Percentiles rank a stretch among this genome's conserved stretches.
Evolutionary conservation across 768 basidiomycete species (phyloP).

Genomic region (Naganishia vishniacii): DNA sequence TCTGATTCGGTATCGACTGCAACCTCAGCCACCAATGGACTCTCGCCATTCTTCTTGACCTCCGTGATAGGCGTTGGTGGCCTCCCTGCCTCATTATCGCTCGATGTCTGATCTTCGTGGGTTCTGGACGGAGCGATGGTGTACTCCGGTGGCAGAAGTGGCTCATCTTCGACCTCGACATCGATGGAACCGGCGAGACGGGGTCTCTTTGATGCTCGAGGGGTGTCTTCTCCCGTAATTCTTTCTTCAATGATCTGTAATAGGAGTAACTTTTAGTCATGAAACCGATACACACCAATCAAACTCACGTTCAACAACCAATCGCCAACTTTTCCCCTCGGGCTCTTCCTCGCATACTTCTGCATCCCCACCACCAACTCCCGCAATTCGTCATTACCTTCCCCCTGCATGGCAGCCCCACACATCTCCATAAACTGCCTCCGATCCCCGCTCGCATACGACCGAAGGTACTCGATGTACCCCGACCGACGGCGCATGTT

Average conservation of each 20-base stretch:
- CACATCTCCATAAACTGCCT: conserved; percentile 12
- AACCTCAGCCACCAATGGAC: background rate
- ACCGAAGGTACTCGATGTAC: conserved; percentile 27
- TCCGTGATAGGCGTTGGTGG: conserved; percentile 1
- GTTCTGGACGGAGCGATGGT: background rate
- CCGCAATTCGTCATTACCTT: conserved; percentile 5
- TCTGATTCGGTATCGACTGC: too few species aligned
- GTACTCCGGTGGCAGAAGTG: background rate
- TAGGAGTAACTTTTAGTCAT: background rate
- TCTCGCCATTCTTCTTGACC: background rate
- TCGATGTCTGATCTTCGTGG: background rate
- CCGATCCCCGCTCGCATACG: conserved; percentile 1
- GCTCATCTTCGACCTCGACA: too few species aligned
- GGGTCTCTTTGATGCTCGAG: conserved; percentile 1
- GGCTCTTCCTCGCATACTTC: conserved; percentile 17
- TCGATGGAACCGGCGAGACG: background rate
- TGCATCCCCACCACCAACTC: conserved; percentile 22
- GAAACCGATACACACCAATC: too few species aligned
- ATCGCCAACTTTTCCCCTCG: conserved; percentile 21
- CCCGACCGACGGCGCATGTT: conserved; percentile 36
- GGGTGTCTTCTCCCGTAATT: background rate
- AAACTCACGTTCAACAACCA: conserved; percentile 26
- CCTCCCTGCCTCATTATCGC: too few species aligned
- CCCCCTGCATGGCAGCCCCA: background rate
- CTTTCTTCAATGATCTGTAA: conserved; percentile 10